Evolutionary conservation across 306 rosid species (phyloP).

Genomic region (Mimosa pudica): DNA sequence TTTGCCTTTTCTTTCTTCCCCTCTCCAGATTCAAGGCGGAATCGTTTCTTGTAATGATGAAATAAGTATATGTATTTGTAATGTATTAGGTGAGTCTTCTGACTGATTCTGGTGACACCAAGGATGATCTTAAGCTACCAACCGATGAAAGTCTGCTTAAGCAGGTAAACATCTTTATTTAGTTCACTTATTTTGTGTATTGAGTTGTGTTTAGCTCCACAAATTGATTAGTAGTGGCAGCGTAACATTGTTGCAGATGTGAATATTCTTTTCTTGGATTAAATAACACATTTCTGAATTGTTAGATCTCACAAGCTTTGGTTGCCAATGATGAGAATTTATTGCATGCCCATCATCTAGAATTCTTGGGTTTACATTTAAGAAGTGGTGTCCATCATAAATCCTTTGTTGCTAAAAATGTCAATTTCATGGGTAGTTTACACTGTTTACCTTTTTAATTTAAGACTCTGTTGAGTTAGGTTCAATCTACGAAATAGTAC

Average conservation of each 20-base stretch:
- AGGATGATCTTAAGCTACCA: constrained; percentile 97
- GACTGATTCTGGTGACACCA: constrained; percentile 88
- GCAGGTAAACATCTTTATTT: constrained; percentile 55
- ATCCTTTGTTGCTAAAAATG: neutral
- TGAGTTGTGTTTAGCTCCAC: constrained; percentile 13
- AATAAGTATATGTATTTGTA: constrained; percentile 20
- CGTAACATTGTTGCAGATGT: neutral
- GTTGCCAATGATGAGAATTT: neutral
- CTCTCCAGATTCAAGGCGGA: neutral
- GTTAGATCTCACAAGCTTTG: neutral
- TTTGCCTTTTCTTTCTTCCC: neutral
- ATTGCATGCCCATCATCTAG: neutral
- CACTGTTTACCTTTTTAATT: neutral
- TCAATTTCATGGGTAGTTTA: neutral
- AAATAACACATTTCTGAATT: neutral
- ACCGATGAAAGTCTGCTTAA: constrained; percentile 81
- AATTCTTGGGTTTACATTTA: neutral
- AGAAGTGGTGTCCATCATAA: neutral
- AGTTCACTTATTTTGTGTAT: neutral
- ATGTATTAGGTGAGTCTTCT: constrained; percentile 81
- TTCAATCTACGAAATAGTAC: neutral
- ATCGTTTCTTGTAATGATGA: neutral
- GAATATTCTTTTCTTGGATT: neutral
- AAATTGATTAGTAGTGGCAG: neutral
- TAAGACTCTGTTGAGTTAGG: constrained; percentile 3